These are phyloP conservation scores for Fusarium mundagurra DNA, from an alignment of 2,329 filamentous ascomycete genomes.

Conservation along the genomic window DNA sequence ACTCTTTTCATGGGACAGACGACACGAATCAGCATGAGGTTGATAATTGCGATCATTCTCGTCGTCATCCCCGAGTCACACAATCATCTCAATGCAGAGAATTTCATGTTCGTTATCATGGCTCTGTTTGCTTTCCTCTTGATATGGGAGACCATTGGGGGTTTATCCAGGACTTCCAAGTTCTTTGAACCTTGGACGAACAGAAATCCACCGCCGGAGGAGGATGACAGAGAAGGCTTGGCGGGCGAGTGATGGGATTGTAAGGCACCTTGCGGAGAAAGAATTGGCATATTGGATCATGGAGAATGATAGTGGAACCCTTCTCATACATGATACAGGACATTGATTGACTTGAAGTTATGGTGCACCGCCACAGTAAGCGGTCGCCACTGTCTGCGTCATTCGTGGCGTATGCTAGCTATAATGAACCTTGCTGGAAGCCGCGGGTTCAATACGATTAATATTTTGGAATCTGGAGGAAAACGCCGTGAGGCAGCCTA, in stretches of 20 bases:
- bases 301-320: background rate
- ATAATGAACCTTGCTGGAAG: background rate
- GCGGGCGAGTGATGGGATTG: background rate
- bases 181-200: slow-evolving; percentile 50
- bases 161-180: slow-evolving; percentile 43
- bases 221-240: slow-evolving; percentile 31
- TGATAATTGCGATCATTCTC: slow-evolving; percentile 45
- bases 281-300: background rate
- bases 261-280: background rate
- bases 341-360: background rate
- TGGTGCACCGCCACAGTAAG: slow-evolving; percentile 3
- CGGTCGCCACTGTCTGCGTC: slow-evolving; percentile 14
- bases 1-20: slow-evolving; percentile 47
- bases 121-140: slow-evolving; percentile 53
- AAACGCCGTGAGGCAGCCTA: slow-evolving; percentile 17
- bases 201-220: slow-evolving; percentile 42
- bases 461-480: background rate
- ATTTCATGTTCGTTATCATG: slow-evolving; percentile 55
- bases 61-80: slow-evolving; percentile 51
- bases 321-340: background rate
- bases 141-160: slow-evolving; percentile 56
- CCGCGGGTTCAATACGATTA: background rate
- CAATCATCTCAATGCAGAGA: slow-evolving; percentile 43
- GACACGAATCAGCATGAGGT: slow-evolving; percentile 49
- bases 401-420: slow-evolving; percentile 25